Evolutionary conservation across 2,329 filamentous ascomycete species (phyloP), one percentile per base, ranked within the genome.

Genomic region (Aspergillus brasiliensis): DNA sequence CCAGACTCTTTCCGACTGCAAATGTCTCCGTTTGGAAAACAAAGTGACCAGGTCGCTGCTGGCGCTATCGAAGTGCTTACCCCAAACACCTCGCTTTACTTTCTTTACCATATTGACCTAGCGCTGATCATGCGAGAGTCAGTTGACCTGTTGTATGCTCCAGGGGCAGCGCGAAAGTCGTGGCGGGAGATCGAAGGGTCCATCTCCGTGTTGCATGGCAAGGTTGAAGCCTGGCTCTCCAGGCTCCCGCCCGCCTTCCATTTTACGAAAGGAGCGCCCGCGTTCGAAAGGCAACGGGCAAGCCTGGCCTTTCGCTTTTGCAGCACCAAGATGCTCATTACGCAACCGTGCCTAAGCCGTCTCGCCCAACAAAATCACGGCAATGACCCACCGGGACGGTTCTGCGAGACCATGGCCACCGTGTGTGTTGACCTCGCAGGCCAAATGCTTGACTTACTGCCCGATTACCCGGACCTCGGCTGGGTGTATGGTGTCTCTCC

Each of bases 311-410:
- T 81, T 61, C 69, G 69, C 54, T 81, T 75, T 64, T 78, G 78
- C 58, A 77, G 77, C 55, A 73, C 74, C n/a, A 78, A 76, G 54
- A 72, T 78, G 51, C 70, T 78, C 11, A 75, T 80, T 25, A 69
- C 76, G 46, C 77, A 79, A 46, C 79, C 78, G 27, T 80, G 76
- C 58, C 73, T 80, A 13, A 78, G 75, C 57, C 74, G 73, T 15
- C 62, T 75, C 17, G 71, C 74, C 21, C 71, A 70, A 37, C 70
- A 72, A 27, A 59, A 71, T 19, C 60, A 68, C 8, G 60, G 67
- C 19, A 54, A 70, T 66, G 44, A 57, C n/a, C 64, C 69, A 13
- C 64, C 66, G 13, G 67, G 71, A 17, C 65, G 65, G 15, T 70
- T 73, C 47, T 77, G 75, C 54, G 69, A 71, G 21, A 63, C 64